Base-by-base conservation (phyloP, 352 stramenopile genomes). In the Pelagophyceae sp. region DNA sequence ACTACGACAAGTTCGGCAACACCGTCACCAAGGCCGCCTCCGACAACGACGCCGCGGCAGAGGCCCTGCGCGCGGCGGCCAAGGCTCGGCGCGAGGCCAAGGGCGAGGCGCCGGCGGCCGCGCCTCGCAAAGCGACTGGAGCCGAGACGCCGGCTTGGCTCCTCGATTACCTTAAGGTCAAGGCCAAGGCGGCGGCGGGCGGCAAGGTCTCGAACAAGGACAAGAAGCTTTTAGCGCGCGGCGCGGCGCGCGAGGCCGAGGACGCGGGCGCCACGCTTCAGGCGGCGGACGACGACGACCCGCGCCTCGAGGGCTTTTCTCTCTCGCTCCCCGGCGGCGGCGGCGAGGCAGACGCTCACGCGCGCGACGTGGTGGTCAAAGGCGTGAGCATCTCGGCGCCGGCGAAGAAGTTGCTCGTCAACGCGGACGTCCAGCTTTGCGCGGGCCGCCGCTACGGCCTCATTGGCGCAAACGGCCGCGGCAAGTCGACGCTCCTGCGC, bases 401-500 rank as follows among this genome's bases (percentile, higher is more conserved):
- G 27, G 27, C 17, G n/a, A 71, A 71, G 61, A 27, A 27, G 29
- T 31, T 71, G 3, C 29, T 71, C 5, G 61, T 71, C 29, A 71
- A 71, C 61, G 61, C 61, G n/a, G 61, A 71, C 61, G n/a, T 71
- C 15, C 3, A 27, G 61, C 61, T 71, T 3, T 27, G 29, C 33
- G 3, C 15, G 3, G 61, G 61, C 29, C 29, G 61, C 3, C 61
- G 61, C 23, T 97, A 97, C 80, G 92, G 72, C 64, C 50, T 92
- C 1, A 80, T 92, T 19, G 88, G 87, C 32, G 81, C 84, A 51
- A 92, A 92, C 78, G 88, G 87, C 37, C 87, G 86, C 50, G 88
- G 88, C 23, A 92, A 92, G 75, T 87, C 80, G 0, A 92, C 87
- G 0, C 75, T 92, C 17, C 81, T 92, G 38, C 82, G 84, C n/a